A percentile compares a stretch with the other conserved stretches of the same genome.
phyloP scores from a whole-genome alignment of 495 filamentous ascomycete species.

The Lindgomyces ingoldianus region DNA sequence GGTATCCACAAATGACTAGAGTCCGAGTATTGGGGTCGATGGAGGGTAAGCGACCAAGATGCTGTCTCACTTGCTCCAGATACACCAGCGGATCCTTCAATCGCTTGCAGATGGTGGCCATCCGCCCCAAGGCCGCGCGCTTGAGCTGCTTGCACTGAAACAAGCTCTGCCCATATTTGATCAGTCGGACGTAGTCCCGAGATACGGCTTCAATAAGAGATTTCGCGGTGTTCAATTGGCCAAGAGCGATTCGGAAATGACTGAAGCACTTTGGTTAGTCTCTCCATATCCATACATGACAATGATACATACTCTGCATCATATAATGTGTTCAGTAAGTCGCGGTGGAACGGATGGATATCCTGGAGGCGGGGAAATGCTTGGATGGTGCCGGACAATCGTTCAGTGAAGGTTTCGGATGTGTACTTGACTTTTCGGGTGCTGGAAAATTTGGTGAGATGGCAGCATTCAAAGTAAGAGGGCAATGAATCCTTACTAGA shows the following conservation, averaged over 20 bases:
- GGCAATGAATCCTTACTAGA: no score
- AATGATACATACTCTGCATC: conserved; percentile 66
- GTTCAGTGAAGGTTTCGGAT: conserved; percentile 94
- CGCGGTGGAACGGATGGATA: conserved; percentile 95
- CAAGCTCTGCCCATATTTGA: conserved; percentile 94
- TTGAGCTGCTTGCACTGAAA: conserved; percentile 97
- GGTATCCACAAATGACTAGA: conserved; percentile 92
- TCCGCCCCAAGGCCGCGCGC: conserved; percentile 83
- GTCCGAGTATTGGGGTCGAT: conserved; percentile 97
- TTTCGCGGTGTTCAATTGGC: conserved; percentile 93
- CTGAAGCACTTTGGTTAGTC: background rate
- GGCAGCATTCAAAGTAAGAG: no score
- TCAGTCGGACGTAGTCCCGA: conserved; percentile 87
- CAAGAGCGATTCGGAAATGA: conserved; percentile 95
- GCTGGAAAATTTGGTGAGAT: no score
- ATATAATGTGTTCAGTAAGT: conserved; percentile 80
- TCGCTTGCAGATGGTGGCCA: conserved; percentile 93
- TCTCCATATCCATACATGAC: background rate
- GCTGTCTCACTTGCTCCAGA: conserved; percentile 96
- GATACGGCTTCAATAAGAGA: conserved; percentile 94
- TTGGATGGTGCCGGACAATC: conserved; percentile 83
- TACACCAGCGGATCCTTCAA: conserved; percentile 93
- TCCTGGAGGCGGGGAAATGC: conserved; percentile 93
- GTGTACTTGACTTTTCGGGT: conserved; percentile 98
- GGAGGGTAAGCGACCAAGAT: conserved; percentile 93